A percentile compares a stretch with the other conserved stretches of the same genome.
Conservation (phyloP, 2,329 filamentous ascomycete genomes). For the Celoporthe dispersa region DNA sequence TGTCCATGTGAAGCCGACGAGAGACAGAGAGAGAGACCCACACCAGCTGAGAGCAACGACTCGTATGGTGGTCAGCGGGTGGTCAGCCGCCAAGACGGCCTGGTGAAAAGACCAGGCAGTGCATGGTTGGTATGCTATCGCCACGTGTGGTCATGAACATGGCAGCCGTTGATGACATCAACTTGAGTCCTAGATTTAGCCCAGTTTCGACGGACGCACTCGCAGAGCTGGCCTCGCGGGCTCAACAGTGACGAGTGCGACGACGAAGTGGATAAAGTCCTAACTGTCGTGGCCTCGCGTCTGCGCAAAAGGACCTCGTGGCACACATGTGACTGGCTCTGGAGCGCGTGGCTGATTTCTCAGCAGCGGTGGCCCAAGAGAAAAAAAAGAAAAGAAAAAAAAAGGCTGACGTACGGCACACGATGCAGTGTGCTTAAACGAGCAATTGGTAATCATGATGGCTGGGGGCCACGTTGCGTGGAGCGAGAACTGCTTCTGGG, state of each 20-base stretch:
- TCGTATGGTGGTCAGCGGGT: neutral
- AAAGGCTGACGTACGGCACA: neutral
- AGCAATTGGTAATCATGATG: neutral
- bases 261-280: neutral
- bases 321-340: neutral
- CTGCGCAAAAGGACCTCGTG: neutral
- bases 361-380: neutral
- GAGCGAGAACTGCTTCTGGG: neutral
- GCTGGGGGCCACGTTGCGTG: neutral
- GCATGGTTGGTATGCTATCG: neutral
- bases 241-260: neutral
- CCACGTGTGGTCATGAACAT: neutral
- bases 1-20: neutral
- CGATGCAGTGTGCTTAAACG: neutral
- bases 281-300: neutral
- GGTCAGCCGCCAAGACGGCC: neutral
- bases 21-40: neutral
- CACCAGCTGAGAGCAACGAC: neutral
- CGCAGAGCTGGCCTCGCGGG: neutral
- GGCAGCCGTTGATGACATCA: neutral
- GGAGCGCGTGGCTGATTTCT: neutral
- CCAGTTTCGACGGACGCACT: neutral
- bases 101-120: neutral
- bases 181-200: neutral
- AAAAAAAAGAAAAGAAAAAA: neutral